These are phyloP conservation scores for Rhodosporidiobolus sp. DNA, from an alignment of 768 basidiomycete genomes.

Conservation along the genomic window DNA sequence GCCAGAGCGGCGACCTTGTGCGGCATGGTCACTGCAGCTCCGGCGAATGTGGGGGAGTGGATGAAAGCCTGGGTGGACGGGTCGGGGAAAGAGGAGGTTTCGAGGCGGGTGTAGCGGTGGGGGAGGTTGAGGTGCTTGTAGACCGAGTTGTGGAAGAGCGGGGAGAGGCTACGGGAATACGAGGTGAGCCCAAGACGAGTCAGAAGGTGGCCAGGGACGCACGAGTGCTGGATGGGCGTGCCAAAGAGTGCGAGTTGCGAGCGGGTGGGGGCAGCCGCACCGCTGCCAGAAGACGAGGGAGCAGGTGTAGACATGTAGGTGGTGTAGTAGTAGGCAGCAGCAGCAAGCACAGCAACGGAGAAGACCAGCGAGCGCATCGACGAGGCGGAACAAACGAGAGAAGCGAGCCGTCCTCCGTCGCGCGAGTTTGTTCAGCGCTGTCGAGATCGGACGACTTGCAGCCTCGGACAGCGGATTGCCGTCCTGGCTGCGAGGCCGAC, in stretches of 20 bases:
- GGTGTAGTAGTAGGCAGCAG: neutral
- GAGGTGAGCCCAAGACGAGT: too few species aligned
- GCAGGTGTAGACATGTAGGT: too few species aligned
- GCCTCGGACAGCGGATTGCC: too few species aligned
- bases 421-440: too few species aligned
- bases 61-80: slow-evolving; percentile 3
- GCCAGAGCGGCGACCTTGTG: slow-evolving; percentile 39
- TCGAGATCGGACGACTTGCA: too few species aligned
- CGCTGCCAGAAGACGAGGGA: too few species aligned
- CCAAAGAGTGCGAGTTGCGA: slow-evolving; percentile 33
- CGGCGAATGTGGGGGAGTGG: slow-evolving; percentile 10
- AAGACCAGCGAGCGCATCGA: too few species aligned
- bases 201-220: neutral
- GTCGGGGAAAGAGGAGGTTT: slow-evolving; percentile 13
- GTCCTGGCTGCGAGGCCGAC: too few species aligned
- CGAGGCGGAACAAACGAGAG: too few species aligned
- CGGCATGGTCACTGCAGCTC: slow-evolving; percentile 43
- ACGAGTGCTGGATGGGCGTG: slow-evolving; percentile 35
- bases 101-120: slow-evolving; percentile 28
- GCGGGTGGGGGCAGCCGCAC: too few species aligned
- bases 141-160: slow-evolving; percentile 38
- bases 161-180: slow-evolving; percentile 31
- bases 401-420: too few species aligned
- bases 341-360: too few species aligned
- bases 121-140: slow-evolving; percentile 23